phyloP scores from a whole-genome alignment of 306 rosid species.

The Adenanthera pavonina region DNA sequence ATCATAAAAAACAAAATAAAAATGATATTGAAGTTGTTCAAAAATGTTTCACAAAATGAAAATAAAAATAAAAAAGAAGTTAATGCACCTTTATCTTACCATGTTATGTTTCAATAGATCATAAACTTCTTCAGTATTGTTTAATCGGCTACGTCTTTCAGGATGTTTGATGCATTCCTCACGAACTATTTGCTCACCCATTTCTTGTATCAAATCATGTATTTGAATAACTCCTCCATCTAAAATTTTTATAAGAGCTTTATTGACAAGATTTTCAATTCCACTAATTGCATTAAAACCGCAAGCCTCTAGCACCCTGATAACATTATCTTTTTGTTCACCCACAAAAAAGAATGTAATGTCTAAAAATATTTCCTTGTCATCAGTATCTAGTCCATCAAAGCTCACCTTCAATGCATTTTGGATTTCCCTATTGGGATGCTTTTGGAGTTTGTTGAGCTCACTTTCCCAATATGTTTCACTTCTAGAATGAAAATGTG shows the following conservation, averaged over 20 bases:
- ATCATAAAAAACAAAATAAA: not conserved
- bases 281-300: not conserved
- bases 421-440: not conserved
- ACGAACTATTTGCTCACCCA: slow-evolving; percentile 34
- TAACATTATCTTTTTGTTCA: not conserved
- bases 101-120: slow-evolving; percentile 1
- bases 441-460: not conserved
- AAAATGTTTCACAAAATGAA: not conserved
- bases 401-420: not conserved
- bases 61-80: not conserved
- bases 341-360: not conserved
- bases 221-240: not conserved
- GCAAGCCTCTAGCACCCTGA: not conserved
- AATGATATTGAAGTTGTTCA: not conserved
- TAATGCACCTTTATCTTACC: slow-evolving; percentile 4
- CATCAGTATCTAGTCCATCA: not conserved
- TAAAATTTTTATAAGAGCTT: not conserved
- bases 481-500: no score
- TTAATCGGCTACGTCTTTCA: slow-evolving; percentile 17
- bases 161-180: slow-evolving; percentile 20
- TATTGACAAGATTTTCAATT: not conserved
- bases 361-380: no score
- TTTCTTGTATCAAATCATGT: slow-evolving; percentile 33
- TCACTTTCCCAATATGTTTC: no score
- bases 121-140: not conserved